A percentile compares a stretch with the other conserved stretches of the same genome.
Conservation (phyloP, 192 early-diverging fungal genomes). For the Coemansia sp. region DNA sequence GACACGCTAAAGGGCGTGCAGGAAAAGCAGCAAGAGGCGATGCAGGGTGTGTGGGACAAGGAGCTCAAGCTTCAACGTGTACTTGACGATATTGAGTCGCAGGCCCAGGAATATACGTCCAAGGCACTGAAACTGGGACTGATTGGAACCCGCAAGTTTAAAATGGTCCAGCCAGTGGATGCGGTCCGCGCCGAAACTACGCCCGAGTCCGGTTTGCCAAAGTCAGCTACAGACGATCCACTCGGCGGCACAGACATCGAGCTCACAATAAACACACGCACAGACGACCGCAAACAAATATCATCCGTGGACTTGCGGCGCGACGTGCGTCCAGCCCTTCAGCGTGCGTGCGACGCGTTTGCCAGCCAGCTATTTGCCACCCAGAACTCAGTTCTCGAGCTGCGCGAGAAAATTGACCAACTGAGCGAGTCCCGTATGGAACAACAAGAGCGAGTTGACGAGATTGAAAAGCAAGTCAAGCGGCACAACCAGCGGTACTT, state of each 20-base stretch:
- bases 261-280: constrained; percentile 33
- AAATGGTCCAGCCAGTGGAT: not conserved
- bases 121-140: constrained; percentile 49
- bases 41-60: constrained; percentile 61
- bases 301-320: constrained; percentile 49
- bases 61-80: constrained; percentile 68
- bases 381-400: constrained; percentile 35
- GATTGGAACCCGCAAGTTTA: constrained; percentile 28
- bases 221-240: constrained; percentile 33
- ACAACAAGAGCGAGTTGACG: constrained; percentile 43
- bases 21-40: constrained; percentile 57
- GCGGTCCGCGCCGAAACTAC: not conserved
- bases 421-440: constrained; percentile 47
- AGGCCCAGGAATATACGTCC: constrained; percentile 45
- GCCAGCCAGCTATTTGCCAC: constrained; percentile 47
- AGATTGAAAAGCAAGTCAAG: constrained; percentile 47
- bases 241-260: constrained; percentile 44
- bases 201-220: constrained; percentile 9
- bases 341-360: constrained; percentile 46
- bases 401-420: constrained; percentile 46
- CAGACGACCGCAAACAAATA: constrained; percentile 39
- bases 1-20: constrained; percentile 54
- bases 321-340: constrained; percentile 43
- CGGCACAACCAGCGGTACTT: constrained; percentile 47
- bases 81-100: constrained; percentile 59